Evolutionary conservation across 2,329 filamentous ascomycete species (phyloP), one percentile per base, ranked within the genome.

Genomic region (Aspergillus pseudoglaucus): DNA sequence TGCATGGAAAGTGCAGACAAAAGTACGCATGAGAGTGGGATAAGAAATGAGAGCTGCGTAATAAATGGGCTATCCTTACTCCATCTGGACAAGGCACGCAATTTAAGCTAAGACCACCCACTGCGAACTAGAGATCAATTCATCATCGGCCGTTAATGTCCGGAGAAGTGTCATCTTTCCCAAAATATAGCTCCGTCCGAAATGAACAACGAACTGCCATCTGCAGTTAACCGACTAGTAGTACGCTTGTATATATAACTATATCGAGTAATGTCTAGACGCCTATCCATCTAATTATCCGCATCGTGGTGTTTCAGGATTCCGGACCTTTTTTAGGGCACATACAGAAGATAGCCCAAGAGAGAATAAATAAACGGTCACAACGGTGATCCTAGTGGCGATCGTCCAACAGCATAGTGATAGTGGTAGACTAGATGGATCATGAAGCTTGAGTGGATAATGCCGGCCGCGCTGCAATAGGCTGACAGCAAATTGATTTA

Each of bases 341-440:
- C 10, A 30, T 30, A 12, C 10, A 30, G 25, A 30, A 30, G 25
- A 30, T 30, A 30, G 25, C 25, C 4, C 5, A 35, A 35, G 14
- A 15, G 48, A 12, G 7, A 12, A 30, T 4, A 33, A 12, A n/a
- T 10, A 50, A 51, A 51, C 23, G 35, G 46, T 51, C 49, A 52
- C 37, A 52, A 54, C 46, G 54, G 55, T 58, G 58, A 64, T 60
- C 60, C 58, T 64, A 59, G 62, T 55, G 60, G 58, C 58, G 62
- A 64, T 64, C 62, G 53, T 47, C 47, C 45, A 54, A 53, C 39
- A 46, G 51, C 48, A 43, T 56, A 45, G 27, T 39, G 44, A 37
- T 44, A 32, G 17, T 18, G n/a, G 42, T 39, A 45, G 51, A 45
- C 25, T 45, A 3, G 17, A 52, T 49, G 48, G 50, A 47, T 37